These are phyloP conservation scores for Fusarium sp. DNA, from an alignment of 2,329 filamentous ascomycete species.

Conservation along the genomic window DNA sequence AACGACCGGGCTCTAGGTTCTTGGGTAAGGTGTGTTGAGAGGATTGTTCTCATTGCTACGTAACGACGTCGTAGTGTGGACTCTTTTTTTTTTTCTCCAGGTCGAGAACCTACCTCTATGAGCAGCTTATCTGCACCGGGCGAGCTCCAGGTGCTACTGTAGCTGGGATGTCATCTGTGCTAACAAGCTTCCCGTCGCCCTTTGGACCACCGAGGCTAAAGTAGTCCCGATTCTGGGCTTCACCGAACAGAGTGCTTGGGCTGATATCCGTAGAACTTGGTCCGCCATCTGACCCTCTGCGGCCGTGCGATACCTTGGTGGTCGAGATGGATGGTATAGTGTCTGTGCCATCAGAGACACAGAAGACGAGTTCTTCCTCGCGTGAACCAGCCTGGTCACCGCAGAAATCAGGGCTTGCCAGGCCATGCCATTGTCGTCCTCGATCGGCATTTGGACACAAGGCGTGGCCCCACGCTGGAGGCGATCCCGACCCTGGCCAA, in stretches of 20 bases:
- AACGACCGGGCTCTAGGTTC: neutral
- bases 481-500: conserved; percentile 35
- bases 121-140: neutral
- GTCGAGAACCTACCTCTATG: neutral
- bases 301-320: neutral
- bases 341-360: neutral
- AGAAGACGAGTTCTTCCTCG: neutral
- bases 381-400: conserved; percentile 22
- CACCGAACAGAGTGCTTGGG: conserved; percentile 6
- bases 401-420: conserved; percentile 34
- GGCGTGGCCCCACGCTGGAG: conserved; percentile 31
- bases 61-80: conserved; percentile 18
- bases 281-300: neutral
- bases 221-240: conserved; percentile 32
- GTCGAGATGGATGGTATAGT: neutral
- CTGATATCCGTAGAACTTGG: neutral
- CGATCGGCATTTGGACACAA: conserved; percentile 37
- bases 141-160: neutral
- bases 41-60: conserved; percentile 8
- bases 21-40: conserved; percentile 24
- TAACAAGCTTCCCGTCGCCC: conserved; percentile 2
- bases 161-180: neutral
- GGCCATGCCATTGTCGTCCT: conserved; percentile 33
- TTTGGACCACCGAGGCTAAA: conserved; percentile 6
- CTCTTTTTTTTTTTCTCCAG: neutral